Base-by-base conservation (phyloP, 495 filamentous ascomycete species). In the Beverwykella pulmonaria region DNA sequence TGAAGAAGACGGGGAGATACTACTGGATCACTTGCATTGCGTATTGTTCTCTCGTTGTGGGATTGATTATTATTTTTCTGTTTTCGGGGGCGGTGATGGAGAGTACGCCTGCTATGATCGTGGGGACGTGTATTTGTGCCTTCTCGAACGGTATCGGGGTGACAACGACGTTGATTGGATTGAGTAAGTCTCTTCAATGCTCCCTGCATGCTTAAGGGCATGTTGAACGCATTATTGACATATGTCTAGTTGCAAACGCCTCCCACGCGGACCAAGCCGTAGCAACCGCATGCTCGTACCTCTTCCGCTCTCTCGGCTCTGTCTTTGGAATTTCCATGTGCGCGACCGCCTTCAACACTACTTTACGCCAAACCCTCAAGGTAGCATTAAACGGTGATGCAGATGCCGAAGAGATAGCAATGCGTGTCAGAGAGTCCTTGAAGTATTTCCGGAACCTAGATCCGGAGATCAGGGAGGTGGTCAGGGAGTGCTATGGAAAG, bases 281-380 rank as follows among this genome's bases (percentile, higher is more conserved):
- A 2, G 88, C 87, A 2, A 93, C 91, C 14, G 92, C 92, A 1
- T 92, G 90, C 74, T 90, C 86, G 1, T 96, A 95, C 74, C 83
- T 95, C 1, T 96, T 96, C 81, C 87, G 92, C 3, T 88, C 89
- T 4, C 79, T 95, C 10, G 92, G 92, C n/a, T 87, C 85, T 3
- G 87, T 91, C 9, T 82, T 90, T 20, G 90, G 91, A 9, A 75
- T 95, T 39, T 88, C 88, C 23, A 73, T 91, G 25, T 82, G 86
- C 15, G 84, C 90, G 0, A 92, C 89, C 1, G 81, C 92, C 17
- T 82, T 92, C 19, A 92, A 96, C 73, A 87, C 90, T 64, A 79
- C 80, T 12, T 79, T 96, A 23, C 82, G 90, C 5, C 76, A 72
- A 1, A 79, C 83, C 34, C 78, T 95, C n/a, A 75, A 77, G 22